Conservation (phyloP, 176 grass and related monocot species). For the Cenchrus purpureus region DNA sequence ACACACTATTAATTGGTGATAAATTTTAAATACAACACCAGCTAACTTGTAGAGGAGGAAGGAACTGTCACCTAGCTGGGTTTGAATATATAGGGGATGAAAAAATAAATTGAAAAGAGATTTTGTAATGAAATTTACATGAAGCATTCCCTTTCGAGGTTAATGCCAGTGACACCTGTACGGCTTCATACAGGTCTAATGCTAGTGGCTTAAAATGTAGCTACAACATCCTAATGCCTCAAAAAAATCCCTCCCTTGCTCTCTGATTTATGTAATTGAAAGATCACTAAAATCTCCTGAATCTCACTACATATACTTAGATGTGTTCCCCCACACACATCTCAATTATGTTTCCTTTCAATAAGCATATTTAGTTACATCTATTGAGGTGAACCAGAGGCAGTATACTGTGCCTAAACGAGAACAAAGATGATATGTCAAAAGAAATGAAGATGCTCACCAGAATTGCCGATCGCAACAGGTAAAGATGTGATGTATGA, state of each 20-base stretch:
- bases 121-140: not conserved
- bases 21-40: not conserved
- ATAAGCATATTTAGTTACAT: not conserved
- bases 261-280: not conserved
- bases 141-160: too few relatives aligned
- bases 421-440: not conserved
- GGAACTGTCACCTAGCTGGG: not conserved
- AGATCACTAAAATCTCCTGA: not conserved
- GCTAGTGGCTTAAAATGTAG: too few relatives aligned
- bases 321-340: not conserved
- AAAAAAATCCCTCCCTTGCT: not conserved
- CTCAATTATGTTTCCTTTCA: not conserved
- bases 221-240: too few relatives aligned
- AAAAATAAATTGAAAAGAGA: not conserved
- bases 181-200: too few relatives aligned
- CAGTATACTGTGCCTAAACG: not conserved
- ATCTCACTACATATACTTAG: not conserved
- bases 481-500: slow-evolving; percentile 35
- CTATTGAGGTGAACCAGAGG: not conserved
- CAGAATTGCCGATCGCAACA: slow-evolving; percentile 31
- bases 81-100: not conserved
- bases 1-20: not conserved
- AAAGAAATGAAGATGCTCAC: not conserved
- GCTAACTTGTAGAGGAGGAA: not conserved
- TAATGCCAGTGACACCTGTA: too few relatives aligned